Base-by-base conservation (phyloP, 2,329 filamentous ascomycete genomes). In the Monilinia vaccinii-corymbosi region DNA sequence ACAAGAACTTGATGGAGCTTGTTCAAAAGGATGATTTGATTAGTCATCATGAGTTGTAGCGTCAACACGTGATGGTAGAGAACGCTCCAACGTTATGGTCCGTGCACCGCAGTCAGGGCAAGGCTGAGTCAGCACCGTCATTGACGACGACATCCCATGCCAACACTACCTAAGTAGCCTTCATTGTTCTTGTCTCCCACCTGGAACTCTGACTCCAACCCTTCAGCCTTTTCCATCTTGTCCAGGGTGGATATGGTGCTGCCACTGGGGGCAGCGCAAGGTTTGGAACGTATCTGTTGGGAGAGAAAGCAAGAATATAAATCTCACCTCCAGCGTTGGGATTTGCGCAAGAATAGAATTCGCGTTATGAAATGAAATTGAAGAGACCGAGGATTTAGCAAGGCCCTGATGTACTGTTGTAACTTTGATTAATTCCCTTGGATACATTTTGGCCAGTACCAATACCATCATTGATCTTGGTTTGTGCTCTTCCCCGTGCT, bases 141-240 rank as follows among this genome's bases (percentile, higher is more conserved):
- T 40, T 40, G n/a, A n/a, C n/a, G 13, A 40, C 16, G 36, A 40
- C 13, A 18, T 38, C 11, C 36, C 11, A 38, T 38, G 36, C 14
- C 14, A 5, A 38, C 11, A n/a, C n/a, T n/a, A n/a, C n/a, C n/a
- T n/a, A n/a, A n/a, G n/a, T n/a, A n/a, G n/a, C 97, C 93, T 76
- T 91, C 86, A 86, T 88, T 91, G 90, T 97, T 97, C 91, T 96
- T 96, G 82, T 91, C 90, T 76, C 91, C 87, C 76, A 91, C 85
- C 75, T 91, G 83, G 83, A 93, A 96, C 78, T 99, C 93, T 71
- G 93, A 93, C 88, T 96, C 96, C 78, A 97, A 87, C 86, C 97
- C 92, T 74, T 97, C 93, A 75, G 97, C 93, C 89, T 97, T 97
- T 88, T 87, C 95, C 91, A 97, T 97, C 92, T 97, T 97, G 90